Base-by-base conservation (phyloP, 78 protist genomes). In the Dictyostelium brefeldianum region DNA sequence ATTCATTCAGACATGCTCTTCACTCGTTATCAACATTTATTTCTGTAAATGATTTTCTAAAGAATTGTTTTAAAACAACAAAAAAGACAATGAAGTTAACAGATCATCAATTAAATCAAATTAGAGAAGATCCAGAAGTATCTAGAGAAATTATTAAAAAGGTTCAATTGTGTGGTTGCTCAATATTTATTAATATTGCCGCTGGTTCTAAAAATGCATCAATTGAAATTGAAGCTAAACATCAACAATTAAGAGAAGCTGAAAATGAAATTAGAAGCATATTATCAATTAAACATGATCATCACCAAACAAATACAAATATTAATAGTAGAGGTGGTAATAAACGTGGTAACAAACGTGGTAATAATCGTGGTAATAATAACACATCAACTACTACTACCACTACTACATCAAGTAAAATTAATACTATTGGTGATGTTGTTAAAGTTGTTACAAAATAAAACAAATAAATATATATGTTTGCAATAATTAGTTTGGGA, bases 341-440 rank as follows among this genome's bases (percentile, higher is more conserved):
- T 25, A 81, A 69, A 69, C 67, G 48, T 12, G n/a, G 15, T 51
- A 53, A 81, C 67, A 62, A 69, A 22, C 36, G 69, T 46, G 43
- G 2, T 36, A 36, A 36, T 36, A 36, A 36, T 2, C 1, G 2
- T 36, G 5, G 43, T 36, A 36, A 3, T 36, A 36, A 36, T 36
- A 36, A 36, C 43, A 36, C 43, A 36, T 36, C 43, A 36, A 36
- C 43, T 3, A 36, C 1, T 36, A 36, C 43, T 3, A 3, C 43
- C 1, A 36, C 43, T 3, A 36, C 1, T 36, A 2, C 43, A 36
- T 36, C 43, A 36, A 36, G 43, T 2, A 36, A 36, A 3, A 36
- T 36, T 36, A 36, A 36, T 36, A 36, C 1, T 36, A 36, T 36
- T 36, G 43, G 43, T 36, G 43, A 36, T 36, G 43, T 36, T 36